Percentiles rank a stretch among this genome's conserved stretches.
Evolutionary conservation across 2,329 filamentous ascomycete species (phyloP).

Genomic region (Lasiodiplodia citricola): DNA sequence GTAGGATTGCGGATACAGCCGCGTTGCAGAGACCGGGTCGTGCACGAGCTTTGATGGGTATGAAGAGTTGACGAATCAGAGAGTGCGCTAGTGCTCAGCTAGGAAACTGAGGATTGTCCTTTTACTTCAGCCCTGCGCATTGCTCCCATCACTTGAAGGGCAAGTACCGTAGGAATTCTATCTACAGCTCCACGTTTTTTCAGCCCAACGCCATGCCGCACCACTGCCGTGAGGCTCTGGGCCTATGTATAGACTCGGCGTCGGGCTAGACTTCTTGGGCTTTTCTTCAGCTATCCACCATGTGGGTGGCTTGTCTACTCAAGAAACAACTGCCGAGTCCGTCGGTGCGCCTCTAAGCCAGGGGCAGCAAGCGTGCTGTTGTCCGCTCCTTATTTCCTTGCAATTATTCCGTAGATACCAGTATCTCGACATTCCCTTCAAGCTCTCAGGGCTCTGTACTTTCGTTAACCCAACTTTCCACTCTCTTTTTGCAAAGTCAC

Average conservation of each 20-base stretch:
- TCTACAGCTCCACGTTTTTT: not conserved
- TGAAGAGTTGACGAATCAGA: not conserved
- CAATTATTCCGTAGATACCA: not conserved
- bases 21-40: not conserved
- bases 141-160: not conserved
- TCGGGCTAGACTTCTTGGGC: not conserved
- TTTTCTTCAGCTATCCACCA: not conserved
- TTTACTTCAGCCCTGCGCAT: not conserved
- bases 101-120: not conserved
- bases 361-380: not conserved
- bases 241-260: not conserved
- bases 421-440: not conserved
- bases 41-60: not conserved
- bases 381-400: not conserved
- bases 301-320: conserved; percentile 1
- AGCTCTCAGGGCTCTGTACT: not conserved
- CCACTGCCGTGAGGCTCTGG: not conserved
- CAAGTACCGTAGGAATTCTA: not conserved
- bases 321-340: not conserved
- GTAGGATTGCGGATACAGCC: not conserved
- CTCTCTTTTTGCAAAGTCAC: not conserved
- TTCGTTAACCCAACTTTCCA: not conserved
- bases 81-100: not conserved
- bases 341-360: not conserved
- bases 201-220: not conserved